phyloP scores from a whole-genome alignment of 495 filamentous ascomycete species.

The Penicillium waksmanii region DNA sequence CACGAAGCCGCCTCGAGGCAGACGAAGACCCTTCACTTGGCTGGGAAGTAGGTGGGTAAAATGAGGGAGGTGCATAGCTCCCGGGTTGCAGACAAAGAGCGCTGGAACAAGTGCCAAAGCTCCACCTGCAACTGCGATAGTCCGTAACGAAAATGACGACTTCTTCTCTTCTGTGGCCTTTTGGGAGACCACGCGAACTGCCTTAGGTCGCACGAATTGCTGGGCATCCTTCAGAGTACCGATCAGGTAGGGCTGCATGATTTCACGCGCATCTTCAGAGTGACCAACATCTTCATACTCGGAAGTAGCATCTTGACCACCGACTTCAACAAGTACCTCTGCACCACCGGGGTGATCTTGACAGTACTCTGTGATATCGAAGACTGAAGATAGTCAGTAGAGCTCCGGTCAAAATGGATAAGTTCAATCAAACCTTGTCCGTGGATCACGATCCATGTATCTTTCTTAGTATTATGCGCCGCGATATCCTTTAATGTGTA shows the following conservation, averaged over 20 bases:
- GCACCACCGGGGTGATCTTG: constrained; percentile 59
- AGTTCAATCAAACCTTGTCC: constrained; percentile 46
- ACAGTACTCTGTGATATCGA: constrained; percentile 53
- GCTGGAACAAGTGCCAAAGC: constrained; percentile 24
- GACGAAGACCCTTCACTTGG: constrained; percentile 15
- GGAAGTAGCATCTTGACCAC: constrained; percentile 55
- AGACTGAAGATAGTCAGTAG: constrained; percentile 39
- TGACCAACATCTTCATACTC: constrained; percentile 59
- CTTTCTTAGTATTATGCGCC: constrained; percentile 47
- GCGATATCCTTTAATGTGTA: constrained; percentile 48
- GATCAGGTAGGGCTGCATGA: constrained; percentile 33
- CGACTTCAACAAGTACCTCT: constrained; percentile 51
- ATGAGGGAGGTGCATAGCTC: constrained; percentile 9
- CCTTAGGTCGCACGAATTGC: constrained; percentile 26
- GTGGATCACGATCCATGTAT: constrained; percentile 56
- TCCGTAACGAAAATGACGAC: constrained; percentile 8
- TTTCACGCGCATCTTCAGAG: constrained; percentile 48
- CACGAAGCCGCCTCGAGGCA: constrained; percentile 33
- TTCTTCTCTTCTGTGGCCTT: constrained; percentile 13
- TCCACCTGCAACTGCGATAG: constrained; percentile 8
- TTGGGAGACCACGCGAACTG: constrained; percentile 34
- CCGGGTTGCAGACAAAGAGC: constrained; percentile 17
- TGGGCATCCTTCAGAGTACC: constrained; percentile 38
- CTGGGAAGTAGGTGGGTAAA: constrained; percentile 20
- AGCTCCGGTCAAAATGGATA: not conserved